Evolutionary conservation across 768 basidiomycete species (phyloP).

Genomic region (Artomyces pyxidatus): DNA sequence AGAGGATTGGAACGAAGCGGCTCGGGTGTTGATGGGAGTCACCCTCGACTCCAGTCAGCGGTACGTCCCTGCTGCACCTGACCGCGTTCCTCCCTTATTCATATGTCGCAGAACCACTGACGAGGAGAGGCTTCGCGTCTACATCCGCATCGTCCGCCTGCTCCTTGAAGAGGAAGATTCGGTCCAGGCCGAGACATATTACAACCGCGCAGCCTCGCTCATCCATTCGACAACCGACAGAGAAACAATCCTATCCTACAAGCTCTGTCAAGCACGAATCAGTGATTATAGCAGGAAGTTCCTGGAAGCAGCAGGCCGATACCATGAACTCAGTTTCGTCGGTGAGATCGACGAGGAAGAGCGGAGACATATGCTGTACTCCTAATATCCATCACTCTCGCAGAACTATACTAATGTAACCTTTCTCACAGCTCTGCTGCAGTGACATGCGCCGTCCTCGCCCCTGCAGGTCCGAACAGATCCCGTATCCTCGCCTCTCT

Average conservation of each 20-base stretch:
- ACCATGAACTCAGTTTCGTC: constrained; percentile 91
- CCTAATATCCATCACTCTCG: no score
- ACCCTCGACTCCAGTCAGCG: constrained; percentile 85
- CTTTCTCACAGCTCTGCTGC: constrained; percentile 59
- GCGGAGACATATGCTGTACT: constrained; percentile 83
- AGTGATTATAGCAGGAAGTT: constrained; percentile 90
- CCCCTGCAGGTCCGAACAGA: constrained; percentile 93
- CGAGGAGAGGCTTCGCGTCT: constrained; percentile 81
- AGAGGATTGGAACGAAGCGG: constrained; percentile 92
- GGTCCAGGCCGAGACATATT: constrained; percentile 96
- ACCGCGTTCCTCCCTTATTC: not conserved
- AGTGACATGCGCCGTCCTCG: constrained; percentile 93
- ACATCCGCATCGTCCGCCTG: constrained; percentile 90
- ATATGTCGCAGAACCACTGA: constrained; percentile 33
- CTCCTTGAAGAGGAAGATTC: constrained; percentile 95
- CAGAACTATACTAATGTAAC: constrained; percentile 6
- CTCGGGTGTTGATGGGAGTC: constrained; percentile 85
- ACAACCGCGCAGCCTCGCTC: constrained; percentile 89
- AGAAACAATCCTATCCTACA: constrained; percentile 77
- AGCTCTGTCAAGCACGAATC: constrained; percentile 90
- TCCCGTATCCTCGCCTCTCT: constrained; percentile 89
- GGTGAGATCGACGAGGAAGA: constrained; percentile 92
- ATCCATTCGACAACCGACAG: constrained; percentile 74
- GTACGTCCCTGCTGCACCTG: constrained; percentile 32
- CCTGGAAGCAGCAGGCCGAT: constrained; percentile 86